Conservation (phyloP, 2,329 filamentous ascomycete species). For the Orbilia brochopaga region DNA sequence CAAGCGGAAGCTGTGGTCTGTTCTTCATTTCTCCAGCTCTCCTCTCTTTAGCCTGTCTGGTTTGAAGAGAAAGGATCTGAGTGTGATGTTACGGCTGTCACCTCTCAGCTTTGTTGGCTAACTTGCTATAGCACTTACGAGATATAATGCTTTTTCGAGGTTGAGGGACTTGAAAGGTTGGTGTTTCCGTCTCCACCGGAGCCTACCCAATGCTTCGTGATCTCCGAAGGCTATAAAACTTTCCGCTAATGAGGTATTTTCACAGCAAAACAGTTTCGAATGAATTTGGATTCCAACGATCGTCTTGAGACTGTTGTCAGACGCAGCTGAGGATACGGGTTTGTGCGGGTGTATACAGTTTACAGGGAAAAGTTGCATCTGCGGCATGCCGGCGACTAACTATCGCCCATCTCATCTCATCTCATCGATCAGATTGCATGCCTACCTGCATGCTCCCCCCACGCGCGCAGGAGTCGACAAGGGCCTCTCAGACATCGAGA, state of each 20-base stretch:
- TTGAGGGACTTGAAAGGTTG: background rate
- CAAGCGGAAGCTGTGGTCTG: constrained; percentile 20
- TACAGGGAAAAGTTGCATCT: background rate
- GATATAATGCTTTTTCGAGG: background rate
- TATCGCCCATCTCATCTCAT: background rate
- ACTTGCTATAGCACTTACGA: background rate
- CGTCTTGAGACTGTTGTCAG: background rate
- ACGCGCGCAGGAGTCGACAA: background rate
- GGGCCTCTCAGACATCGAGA: constrained; percentile 25
- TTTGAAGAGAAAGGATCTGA: background rate
- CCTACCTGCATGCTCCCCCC: background rate
- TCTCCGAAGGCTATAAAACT: background rate
- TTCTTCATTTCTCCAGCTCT: too few relatives aligned
- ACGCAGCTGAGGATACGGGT: background rate
- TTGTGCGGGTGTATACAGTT: background rate
- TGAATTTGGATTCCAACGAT: constrained; percentile 1
- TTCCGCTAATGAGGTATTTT: constrained; percentile 32
- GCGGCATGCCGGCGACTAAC: constrained; percentile 1
- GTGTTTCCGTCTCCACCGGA: constrained; percentile 23
- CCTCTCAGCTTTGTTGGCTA: background rate
- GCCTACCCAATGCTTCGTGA: background rate
- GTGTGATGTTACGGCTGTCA: background rate
- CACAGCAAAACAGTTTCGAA: constrained; percentile 31
- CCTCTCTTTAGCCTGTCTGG: too few relatives aligned
- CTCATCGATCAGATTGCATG: constrained; percentile 1